phyloP scores from a whole-genome alignment of 192 early-diverging fungal genomes.

The Entomortierella beljakovae region DNA sequence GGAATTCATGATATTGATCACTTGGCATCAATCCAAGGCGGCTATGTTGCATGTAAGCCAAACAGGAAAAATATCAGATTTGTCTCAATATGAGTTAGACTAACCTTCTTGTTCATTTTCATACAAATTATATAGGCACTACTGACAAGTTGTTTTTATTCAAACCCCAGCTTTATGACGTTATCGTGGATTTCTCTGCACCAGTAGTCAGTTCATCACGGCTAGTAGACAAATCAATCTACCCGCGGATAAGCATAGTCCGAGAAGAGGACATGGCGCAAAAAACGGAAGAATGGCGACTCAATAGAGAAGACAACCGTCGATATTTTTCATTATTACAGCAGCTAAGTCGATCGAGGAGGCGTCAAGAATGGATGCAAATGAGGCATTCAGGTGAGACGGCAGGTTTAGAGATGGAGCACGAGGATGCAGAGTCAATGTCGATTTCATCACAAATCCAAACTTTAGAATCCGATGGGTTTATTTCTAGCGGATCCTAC shows the following conservation, averaged over 20 bases:
- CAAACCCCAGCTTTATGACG: conserved; percentile 61
- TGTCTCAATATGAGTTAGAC: too few species aligned
- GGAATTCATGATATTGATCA: conserved; percentile 63
- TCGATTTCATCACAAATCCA: background rate
- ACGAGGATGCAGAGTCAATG: background rate
- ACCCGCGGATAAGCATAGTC: conserved; percentile 15
- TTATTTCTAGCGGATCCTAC: conserved; percentile 14
- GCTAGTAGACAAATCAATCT: conserved; percentile 5
- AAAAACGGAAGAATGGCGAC: background rate
- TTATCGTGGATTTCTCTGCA: conserved; percentile 56
- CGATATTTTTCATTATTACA: conserved; percentile 58
- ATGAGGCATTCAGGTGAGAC: conserved; percentile 12
- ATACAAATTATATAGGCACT: conserved; percentile 47
- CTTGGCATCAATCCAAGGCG: conserved; percentile 38
- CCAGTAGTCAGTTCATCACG: background rate
- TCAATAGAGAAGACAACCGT: conserved; percentile 39
- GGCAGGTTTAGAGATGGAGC: background rate
- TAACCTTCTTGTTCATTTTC: too few species aligned
- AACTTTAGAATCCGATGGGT: background rate
- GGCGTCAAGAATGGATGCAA: conserved; percentile 40
- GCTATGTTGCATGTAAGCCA: conserved; percentile 63
- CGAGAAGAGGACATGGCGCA: background rate
- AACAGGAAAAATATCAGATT: too few species aligned
- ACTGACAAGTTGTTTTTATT: conserved; percentile 61
- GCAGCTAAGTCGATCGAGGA: conserved; percentile 31